Evolutionary conservation across 768 basidiomycete genomes (phyloP), one percentile per base, ranked within the genome.

Genomic region (Suillus tomentosus): DNA sequence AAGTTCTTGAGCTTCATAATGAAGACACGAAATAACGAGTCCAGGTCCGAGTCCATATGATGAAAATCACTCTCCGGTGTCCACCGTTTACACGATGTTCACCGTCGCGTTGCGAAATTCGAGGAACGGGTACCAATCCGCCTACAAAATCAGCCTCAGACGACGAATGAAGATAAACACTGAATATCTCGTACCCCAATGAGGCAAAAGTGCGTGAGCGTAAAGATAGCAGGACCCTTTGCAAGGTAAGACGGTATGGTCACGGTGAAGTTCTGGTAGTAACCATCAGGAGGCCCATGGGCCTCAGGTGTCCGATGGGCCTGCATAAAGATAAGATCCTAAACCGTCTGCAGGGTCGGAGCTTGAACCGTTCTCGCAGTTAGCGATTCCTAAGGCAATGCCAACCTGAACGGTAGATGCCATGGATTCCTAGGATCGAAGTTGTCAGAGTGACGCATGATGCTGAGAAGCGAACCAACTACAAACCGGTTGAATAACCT

Each of bases 261-360:
- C 17, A 76, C 15, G 15, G 69, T 65, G 31, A 76, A 75, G 62
- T 76, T 69, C 64, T 76, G 72, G 60, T 75, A 75, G 61, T 13
- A 68, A 31, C 72, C 73, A 14, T 67, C 67, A 8, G 50, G 50
- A 3, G n/a, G 0, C 31, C 7, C 36, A 10, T 73, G 70, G 15
- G 0, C n/a, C 2, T 71, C 69, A 3, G 75, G 74, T 0, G 59
- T 69, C 70, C 70, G 76, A 3, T n/a, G 73, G 67, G 1, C 75
- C 73, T 3, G 73, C 71, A 6, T 75, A 75, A 4, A 75, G 71
- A 17, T 75, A 70, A 15, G 31, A 4, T 17, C 75, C 74, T 11
- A 76, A 68, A 50, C 58, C 51, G 0, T 69, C 17, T 1, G 60
- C 19, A 1, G 74, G 73, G 3, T 66, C 58, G 1, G 74, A 74